Conservation (phyloP, 2,329 filamentous ascomycete species). For the Aspergillus sclerotialis region DNA sequence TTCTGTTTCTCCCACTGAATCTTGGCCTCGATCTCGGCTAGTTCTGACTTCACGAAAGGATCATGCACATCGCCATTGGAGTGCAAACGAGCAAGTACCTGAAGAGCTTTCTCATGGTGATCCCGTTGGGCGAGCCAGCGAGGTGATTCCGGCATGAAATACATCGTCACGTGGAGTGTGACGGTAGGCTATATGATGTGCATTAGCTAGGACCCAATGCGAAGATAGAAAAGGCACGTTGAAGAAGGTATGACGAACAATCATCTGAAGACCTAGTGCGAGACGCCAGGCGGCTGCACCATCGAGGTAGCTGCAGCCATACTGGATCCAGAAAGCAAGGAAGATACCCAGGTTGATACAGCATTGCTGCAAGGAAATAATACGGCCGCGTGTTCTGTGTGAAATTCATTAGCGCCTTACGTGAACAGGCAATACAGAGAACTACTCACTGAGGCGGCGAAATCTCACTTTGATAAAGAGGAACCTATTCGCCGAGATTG, state of each 20-base stretch:
- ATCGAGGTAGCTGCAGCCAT: constrained; percentile 16
- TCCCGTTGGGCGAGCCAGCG: constrained; percentile 57
- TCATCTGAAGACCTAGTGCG: constrained; percentile 25
- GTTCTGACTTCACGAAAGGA: constrained; percentile 59
- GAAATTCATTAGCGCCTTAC: neutral
- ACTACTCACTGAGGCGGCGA: constrained; percentile 10
- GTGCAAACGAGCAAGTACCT: constrained; percentile 50
- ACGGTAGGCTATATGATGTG: constrained; percentile 52
- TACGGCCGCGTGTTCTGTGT: constrained; percentile 43
- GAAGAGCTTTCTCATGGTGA: constrained; percentile 47
- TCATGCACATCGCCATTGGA: constrained; percentile 57
- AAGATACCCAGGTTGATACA: constrained; percentile 65
- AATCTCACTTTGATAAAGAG: constrained; percentile 13
- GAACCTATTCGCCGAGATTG: constrained; percentile 6
- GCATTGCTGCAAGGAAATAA: constrained; percentile 66
- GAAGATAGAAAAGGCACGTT: too few relatives aligned
- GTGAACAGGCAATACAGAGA: neutral
- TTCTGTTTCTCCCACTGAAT: constrained; percentile 3
- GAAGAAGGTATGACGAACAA: constrained; percentile 26
- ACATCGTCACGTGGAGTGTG: constrained; percentile 49
- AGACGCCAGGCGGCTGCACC: neutral
- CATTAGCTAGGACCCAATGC: too few relatives aligned
- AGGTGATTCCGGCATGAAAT: constrained; percentile 48
- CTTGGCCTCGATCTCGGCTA: constrained; percentile 57
- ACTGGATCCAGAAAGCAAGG: constrained; percentile 46